These are phyloP conservation scores for Lentinula boryana DNA, from an alignment of 768 basidiomycete genomes.

Conservation along the genomic window DNA sequence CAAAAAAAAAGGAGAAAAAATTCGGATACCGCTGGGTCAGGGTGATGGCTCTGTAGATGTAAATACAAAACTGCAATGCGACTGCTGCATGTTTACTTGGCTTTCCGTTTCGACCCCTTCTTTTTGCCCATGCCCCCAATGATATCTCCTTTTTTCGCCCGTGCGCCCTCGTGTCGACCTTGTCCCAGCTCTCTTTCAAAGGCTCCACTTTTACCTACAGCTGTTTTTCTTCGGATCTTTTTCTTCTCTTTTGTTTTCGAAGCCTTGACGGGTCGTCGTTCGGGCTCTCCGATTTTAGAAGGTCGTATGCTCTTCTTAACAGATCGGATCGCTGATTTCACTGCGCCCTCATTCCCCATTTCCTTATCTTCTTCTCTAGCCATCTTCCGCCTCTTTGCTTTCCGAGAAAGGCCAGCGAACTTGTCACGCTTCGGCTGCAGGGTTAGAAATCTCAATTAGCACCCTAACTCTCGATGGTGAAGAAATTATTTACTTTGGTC, in stretches of 20 bases:
- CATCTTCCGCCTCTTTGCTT: conserved; percentile 82
- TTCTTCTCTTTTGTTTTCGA: conserved; percentile 19
- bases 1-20: background rate
- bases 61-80: background rate
- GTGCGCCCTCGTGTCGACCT: conserved; percentile 47
- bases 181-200: conserved; percentile 61
- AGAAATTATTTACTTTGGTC: conserved; percentile 32
- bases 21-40: background rate
- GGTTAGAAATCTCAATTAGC: conserved; percentile 2
- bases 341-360: conserved; percentile 41
- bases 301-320: conserved; percentile 79
- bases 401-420: conserved; percentile 79
- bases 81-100: conserved; percentile 4
- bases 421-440: conserved; percentile 70
- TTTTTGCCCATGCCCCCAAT: conserved; percentile 50
- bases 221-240: conserved; percentile 27
- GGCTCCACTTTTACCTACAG: conserved; percentile 25
- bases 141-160: conserved; percentile 57
- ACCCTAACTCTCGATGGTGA: background rate
- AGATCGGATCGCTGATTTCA: conserved; percentile 75
- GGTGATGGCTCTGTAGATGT: background rate
- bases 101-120: conserved; percentile 29
- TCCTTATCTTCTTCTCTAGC: conserved; percentile 77
- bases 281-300: conserved; percentile 63
- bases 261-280: conserved; percentile 21